Evolutionary conservation across 768 basidiomycete genomes (phyloP).

Genomic region (Leccinum disarticulatum): DNA sequence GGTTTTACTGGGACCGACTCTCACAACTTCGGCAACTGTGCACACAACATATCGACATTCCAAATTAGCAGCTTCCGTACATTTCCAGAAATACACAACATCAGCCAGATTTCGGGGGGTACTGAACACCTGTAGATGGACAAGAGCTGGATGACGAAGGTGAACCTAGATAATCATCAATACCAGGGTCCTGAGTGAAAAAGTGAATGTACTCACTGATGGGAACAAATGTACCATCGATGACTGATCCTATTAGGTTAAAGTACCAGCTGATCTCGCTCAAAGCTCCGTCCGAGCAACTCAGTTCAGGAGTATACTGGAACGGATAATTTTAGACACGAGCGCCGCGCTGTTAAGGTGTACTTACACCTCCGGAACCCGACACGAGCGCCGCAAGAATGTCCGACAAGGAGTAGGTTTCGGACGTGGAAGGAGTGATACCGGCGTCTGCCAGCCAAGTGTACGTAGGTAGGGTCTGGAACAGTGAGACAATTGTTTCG

Average conservation of each 20-base stretch:
- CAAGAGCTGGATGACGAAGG: conserved; percentile 48
- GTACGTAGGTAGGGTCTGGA: conserved; percentile 72
- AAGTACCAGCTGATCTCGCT: conserved; percentile 60
- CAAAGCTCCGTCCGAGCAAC: conserved; percentile 41
- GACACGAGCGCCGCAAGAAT: conserved; percentile 54
- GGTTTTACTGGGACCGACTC: not conserved
- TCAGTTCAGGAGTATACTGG: conserved; percentile 50
- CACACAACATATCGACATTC: not conserved
- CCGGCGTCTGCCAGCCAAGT: conserved; percentile 69
- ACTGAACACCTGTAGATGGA: conserved; percentile 56
- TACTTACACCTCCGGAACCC: conserved; percentile 48
- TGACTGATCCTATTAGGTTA: conserved; percentile 60
- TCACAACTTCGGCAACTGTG: not conserved
- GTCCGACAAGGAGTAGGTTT: conserved; percentile 56
- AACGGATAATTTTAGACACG: not conserved
- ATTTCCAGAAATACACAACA: not conserved
- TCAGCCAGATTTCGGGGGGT: conserved; percentile 35
- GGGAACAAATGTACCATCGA: conserved; percentile 62
- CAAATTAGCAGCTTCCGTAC: not conserved
- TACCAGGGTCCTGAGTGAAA: not conserved
- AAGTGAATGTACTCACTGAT: conserved; percentile 45
- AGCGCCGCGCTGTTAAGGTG: not conserved
- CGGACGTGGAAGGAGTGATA: conserved; percentile 62
- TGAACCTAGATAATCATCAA: conserved; percentile 41
- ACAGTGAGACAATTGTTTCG: conserved; percentile 54